phyloP scores from a whole-genome alignment of 805 yeast genomes.

The Candida boidinii region DNA sequence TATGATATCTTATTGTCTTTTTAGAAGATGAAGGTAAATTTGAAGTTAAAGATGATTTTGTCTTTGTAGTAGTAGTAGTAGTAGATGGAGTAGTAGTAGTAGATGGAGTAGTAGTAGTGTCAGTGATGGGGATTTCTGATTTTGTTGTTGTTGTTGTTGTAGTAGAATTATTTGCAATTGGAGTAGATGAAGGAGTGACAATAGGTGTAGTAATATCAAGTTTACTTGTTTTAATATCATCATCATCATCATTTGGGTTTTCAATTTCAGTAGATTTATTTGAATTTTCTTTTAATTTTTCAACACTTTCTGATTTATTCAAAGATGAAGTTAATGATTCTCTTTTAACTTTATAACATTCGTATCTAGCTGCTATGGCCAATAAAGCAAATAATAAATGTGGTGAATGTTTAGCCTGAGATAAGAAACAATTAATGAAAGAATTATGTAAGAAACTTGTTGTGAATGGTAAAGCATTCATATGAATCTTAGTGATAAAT shows the following conservation, averaged over 20 bases:
- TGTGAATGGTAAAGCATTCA: conserved; percentile 27
- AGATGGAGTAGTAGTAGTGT: not conserved
- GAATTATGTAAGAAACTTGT: conserved; percentile 25
- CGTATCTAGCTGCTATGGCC: conserved; percentile 63
- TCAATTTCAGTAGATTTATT: not conserved
- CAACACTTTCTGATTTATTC: not conserved
- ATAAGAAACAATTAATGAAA: conserved; percentile 22
- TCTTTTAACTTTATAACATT: conserved; percentile 19
- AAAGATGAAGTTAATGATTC: not conserved
- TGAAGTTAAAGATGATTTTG: too few relatives aligned
- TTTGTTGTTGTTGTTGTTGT: too few relatives aligned
- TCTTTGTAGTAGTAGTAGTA: not conserved
- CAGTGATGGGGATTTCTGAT: not conserved
- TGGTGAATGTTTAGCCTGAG: conserved; percentile 37
- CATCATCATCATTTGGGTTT: not conserved
- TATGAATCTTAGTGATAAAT: conserved; percentile 25
- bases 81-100: not conserved
- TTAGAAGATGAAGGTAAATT: not conserved
- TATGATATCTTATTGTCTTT: conserved; percentile 33
- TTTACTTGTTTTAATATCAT: not conserved
- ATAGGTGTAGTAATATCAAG: too few relatives aligned
- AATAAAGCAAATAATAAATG: conserved; percentile 61
- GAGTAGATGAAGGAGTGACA: too few relatives aligned
- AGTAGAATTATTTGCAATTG: too few relatives aligned
- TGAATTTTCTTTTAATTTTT: too few relatives aligned